phyloP scores from a whole-genome alignment of 257 asterid genomes.

The Cordia subcordata region DNA sequence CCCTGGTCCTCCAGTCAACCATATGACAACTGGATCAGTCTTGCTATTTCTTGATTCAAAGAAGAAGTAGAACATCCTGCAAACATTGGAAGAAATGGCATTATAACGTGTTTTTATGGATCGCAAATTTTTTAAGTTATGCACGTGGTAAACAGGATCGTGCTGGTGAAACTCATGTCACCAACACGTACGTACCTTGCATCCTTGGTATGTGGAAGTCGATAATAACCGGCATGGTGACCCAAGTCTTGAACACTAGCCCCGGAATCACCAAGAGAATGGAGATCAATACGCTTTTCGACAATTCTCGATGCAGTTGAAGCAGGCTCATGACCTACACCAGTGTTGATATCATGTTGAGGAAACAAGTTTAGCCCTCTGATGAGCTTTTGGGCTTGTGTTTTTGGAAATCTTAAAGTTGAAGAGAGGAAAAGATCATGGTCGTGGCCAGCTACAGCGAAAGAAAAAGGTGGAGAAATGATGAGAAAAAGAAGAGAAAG shows the following conservation, averaged over 20 bases:
- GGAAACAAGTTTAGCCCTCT: conserved; percentile 41
- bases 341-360: conserved; percentile 23
- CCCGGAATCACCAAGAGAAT: conserved; percentile 21
- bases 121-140: background rate
- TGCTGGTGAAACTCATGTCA: background rate
- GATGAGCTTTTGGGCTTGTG: conserved; percentile 26
- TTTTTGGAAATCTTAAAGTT: conserved; percentile 21
- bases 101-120: background rate
- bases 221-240: conserved; percentile 45
- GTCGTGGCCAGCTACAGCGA: too few species aligned
- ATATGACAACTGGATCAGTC: conserved; percentile 60
- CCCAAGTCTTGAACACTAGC: conserved; percentile 28
- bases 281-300: conserved; percentile 25
- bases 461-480: conserved; percentile 11
- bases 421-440: conserved; percentile 5
- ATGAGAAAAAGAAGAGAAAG: conserved; percentile 9
- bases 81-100: background rate
- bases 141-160: too few species aligned
- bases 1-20: conserved; percentile 91
- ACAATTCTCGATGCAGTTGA: conserved; percentile 13
- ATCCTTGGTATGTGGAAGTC: conserved; percentile 29
- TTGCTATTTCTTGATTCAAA: conserved; percentile 56
- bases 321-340: background rate
- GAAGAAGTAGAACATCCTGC: conserved; percentile 84
- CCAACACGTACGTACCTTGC: conserved; percentile 25